phyloP scores from a whole-genome alignment of 305 asterid species.

The Fraxinus platypoda region DNA sequence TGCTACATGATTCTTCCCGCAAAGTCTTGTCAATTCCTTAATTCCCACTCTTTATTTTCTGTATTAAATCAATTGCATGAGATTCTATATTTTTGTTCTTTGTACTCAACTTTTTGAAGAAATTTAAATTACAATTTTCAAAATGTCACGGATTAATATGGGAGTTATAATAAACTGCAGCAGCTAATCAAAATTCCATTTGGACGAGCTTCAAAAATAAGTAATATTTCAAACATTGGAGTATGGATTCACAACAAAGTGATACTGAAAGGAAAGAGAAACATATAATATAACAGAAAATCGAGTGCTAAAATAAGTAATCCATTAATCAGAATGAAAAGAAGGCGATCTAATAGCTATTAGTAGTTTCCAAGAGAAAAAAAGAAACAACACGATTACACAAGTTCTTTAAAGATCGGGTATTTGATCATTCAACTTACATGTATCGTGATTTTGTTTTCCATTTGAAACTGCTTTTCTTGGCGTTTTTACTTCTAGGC shows the following conservation, averaged over 20 bases:
- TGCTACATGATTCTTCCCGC: constrained; percentile 20
- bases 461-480: constrained; percentile 22
- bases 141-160: neutral
- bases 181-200: neutral
- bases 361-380: neutral
- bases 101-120: neutral
- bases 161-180: neutral
- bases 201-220: neutral
- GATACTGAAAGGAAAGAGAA: constrained; percentile 16
- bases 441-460: constrained; percentile 14
- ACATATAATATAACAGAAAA: neutral
- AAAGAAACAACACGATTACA: neutral
- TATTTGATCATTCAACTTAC: constrained; percentile 15
- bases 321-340: neutral
- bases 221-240: neutral
- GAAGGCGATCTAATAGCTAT: neutral
- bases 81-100: neutral
- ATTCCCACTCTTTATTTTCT: neutral
- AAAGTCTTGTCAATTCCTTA: neutral
- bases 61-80: neutral
- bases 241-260: neutral
- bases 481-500: constrained; percentile 24
- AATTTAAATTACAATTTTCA: neutral
- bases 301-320: neutral
- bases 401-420: constrained; percentile 8